Base-by-base conservation (phyloP, 2,329 filamentous ascomycete genomes). In the Stemphylium lycopersici region DNA sequence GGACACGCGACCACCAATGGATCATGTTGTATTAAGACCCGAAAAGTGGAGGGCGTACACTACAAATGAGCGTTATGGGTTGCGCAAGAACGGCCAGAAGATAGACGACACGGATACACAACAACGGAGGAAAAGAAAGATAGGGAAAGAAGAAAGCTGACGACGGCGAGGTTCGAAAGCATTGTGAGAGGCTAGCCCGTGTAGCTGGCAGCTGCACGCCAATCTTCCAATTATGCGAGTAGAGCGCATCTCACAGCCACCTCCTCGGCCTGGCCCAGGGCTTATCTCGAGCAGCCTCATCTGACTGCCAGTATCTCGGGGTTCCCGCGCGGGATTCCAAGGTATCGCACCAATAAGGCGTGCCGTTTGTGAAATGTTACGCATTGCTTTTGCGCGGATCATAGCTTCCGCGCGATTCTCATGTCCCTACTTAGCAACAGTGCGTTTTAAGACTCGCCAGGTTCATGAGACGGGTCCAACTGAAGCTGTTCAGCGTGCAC, bases 1-100 rank as follows among this genome's bases (percentile, higher is more conserved):
- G 41, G 41, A 48, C 26, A 42, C 48, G 45, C 37, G 55, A 56
- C 53, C 36, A 58, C 43, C 56, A 56, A 52, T 44, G 52, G 65
- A 40, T 61, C 65, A 68, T 68, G 52, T 58, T 68, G 61, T 40
- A 50, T 3, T 38, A 22, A n/a, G 33, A 39, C 20, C 44, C 24
- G 31, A 36, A 20, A 10, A 33, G 43, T 6, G 43, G 39, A 43
- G 42, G 33, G 46, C 49, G 44, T 48, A 40, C 46, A 54, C 29
- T n/a, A 38, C 41, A 33, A 46, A 34, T 40, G 29, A 32, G 45
- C 31, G 31, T 48, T 32, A 41, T 37, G 40, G 15, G n/a, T 18
- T 33, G 40, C 18, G 33, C 24, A 44, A 26, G 26, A 18, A 31
- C 4, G 8, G 38, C 20, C 22, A 46, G 20, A 8, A 40, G 20